phyloP scores from a whole-genome alignment of 2,329 filamentous ascomycete genomes.

The Exserohilum rostratum region DNA sequence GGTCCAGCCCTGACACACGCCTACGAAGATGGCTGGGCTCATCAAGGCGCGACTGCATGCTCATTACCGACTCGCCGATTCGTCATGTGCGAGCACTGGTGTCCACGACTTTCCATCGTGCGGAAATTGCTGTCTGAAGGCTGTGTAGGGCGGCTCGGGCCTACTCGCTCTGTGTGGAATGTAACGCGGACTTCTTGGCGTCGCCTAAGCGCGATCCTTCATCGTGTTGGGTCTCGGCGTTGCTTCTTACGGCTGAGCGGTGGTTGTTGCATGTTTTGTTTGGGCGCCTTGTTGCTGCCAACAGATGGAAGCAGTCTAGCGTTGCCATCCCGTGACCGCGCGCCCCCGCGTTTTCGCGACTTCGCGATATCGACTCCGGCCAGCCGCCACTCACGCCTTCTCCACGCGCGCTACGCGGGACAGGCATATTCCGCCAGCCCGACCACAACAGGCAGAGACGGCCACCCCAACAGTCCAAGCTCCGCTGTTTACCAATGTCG shows the following conservation, averaged over 20 bases:
- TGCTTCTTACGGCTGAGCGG: neutral
- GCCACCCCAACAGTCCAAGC: neutral
- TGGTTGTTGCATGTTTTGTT: neutral
- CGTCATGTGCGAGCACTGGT: neutral
- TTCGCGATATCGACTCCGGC: neutral
- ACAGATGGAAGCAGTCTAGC: neutral
- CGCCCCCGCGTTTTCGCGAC: slow-evolving; percentile 18
- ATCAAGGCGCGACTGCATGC: slow-evolving; percentile 1
- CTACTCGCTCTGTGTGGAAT: neutral
- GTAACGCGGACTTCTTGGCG: neutral
- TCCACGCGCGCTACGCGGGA: neutral
- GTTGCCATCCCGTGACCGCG: slow-evolving; percentile 17
- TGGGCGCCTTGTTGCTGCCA: neutral
- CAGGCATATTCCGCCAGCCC: neutral
- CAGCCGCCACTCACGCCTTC: slow-evolving; percentile 6
- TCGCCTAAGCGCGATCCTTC: neutral
- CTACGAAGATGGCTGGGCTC: slow-evolving; percentile 10
- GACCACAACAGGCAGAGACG: too few species aligned
- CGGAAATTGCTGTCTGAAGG: slow-evolving; percentile 2
- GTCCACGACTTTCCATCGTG: neutral
- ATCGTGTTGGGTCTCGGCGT: neutral
- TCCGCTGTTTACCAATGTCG: slow-evolving; percentile 1
- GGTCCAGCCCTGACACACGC: neutral
- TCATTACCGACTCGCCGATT: slow-evolving; percentile 2
- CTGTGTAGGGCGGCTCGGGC: neutral